Conservation (phyloP, 148 eudicot genomes). For the Heliamphora exappendiculata region DNA sequence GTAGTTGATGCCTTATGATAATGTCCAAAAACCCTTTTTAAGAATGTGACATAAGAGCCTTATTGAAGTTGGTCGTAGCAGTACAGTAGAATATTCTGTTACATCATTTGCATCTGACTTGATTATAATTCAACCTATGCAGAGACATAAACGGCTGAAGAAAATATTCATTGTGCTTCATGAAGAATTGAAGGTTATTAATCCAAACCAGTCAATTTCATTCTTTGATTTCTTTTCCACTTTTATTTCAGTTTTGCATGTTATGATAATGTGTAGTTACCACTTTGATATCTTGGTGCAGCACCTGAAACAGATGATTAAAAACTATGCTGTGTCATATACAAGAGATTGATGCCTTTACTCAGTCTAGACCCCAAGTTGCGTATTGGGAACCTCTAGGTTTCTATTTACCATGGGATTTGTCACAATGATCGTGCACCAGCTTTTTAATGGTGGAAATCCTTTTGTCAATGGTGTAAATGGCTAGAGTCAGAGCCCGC, state of each 20-base stretch:
- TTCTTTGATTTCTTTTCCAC: neutral
- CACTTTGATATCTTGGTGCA: constrained; percentile 24
- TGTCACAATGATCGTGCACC: neutral
- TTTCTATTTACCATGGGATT: neutral
- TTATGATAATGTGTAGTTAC: neutral
- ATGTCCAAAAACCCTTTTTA: neutral
- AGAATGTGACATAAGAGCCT: neutral
- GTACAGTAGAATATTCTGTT: neutral
- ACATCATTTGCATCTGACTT: neutral
- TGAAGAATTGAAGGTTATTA: constrained; percentile 73
- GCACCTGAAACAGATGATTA: constrained; percentile 78
- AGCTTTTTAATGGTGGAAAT: neutral
- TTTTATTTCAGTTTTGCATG: neutral
- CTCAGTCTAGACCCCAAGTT: neutral
- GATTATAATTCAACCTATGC: constrained; percentile 27
- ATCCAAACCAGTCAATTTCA: constrained; percentile 3
- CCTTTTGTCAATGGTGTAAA: neutral
- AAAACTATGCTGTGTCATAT: constrained; percentile 46
- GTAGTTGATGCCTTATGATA: neutral
- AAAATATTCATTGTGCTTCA: constrained; percentile 88
- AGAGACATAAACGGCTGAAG: constrained; percentile 81
- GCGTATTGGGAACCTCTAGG: neutral
- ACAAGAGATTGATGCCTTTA: constrained; percentile 29
- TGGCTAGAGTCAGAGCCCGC: neutral
- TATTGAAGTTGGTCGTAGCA: neutral